These are phyloP conservation scores for Lolium multiflorum DNA, from an alignment of 176 grass and related monocot species.

Conservation along the genomic window DNA sequence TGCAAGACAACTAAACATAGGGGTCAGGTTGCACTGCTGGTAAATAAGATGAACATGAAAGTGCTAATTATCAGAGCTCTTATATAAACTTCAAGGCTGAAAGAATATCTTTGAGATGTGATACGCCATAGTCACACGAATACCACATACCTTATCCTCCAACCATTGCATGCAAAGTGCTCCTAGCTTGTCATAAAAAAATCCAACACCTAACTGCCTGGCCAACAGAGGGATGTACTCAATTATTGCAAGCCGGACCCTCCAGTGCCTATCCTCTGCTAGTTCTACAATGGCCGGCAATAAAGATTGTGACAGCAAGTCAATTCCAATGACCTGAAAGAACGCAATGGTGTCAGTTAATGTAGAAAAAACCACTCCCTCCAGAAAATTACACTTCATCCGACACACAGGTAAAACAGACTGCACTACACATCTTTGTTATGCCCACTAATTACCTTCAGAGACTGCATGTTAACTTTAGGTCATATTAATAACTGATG, in stretches of 20 bases:
- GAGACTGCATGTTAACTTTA: not conserved
- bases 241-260: constrained; percentile 95
- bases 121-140: not conserved
- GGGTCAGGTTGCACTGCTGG: not conserved
- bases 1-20: not conserved
- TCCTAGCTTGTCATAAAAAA: constrained; percentile 94
- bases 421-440: not conserved
- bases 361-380: not conserved
- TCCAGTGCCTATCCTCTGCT: constrained; percentile 95
- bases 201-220: constrained; percentile 87
- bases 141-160: constrained; percentile 80
- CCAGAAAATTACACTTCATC: not conserved
- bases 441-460: not conserved
- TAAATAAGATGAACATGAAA: not conserved
- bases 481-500: not conserved
- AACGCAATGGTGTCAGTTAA: not conserved
- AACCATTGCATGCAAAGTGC: constrained; percentile 99
- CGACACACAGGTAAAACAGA: not conserved
- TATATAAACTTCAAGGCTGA: not conserved
- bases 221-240: constrained; percentile 95
- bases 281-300: constrained; percentile 96
- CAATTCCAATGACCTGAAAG: constrained; percentile 94
- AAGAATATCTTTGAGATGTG: not conserved
- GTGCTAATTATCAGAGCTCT: not conserved
- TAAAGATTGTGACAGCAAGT: constrained; percentile 90